Percentiles rank a stretch among this genome's conserved stretches.
Evolutionary conservation across 768 basidiomycete genomes (phyloP).

Genomic region (Collybiopsis confluens): DNA sequence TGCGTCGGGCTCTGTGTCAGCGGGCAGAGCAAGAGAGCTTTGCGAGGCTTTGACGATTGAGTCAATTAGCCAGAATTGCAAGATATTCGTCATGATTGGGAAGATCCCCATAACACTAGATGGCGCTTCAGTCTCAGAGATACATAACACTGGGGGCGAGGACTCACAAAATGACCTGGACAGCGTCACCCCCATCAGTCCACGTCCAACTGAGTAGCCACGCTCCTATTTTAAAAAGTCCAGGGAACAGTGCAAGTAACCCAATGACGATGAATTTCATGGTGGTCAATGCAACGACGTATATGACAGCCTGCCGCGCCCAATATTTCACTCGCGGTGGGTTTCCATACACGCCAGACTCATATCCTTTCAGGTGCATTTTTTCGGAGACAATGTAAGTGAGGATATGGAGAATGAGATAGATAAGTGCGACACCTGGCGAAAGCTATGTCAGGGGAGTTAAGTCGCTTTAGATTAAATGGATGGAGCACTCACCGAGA

Average conservation of each 20-base stretch:
- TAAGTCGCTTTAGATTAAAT: neutral
- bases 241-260: slow-evolving; percentile 67
- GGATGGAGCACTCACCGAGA: slow-evolving; percentile 51
- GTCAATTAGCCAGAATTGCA: slow-evolving; percentile 96
- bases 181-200: slow-evolving; percentile 53
- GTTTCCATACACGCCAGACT: slow-evolving; percentile 83
- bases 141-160: neutral
- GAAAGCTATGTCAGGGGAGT: slow-evolving; percentile 2
- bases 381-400: slow-evolving; percentile 64
- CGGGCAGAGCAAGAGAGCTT: slow-evolving; percentile 31
- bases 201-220: slow-evolving; percentile 81
- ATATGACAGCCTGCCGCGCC: slow-evolving; percentile 75
- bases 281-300: slow-evolving; percentile 70
- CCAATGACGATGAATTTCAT: slow-evolving; percentile 93
- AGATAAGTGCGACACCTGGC: slow-evolving; percentile 80
- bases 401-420: slow-evolving; percentile 59
- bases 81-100: slow-evolving; percentile 81
- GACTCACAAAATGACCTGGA: slow-evolving; percentile 81
- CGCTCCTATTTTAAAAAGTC: slow-evolving; percentile 71
- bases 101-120: slow-evolving; percentile 85
- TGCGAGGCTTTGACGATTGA: slow-evolving; percentile 80
- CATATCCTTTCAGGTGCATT: slow-evolving; percentile 68
- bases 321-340: slow-evolving; percentile 76
- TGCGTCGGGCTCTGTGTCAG: slow-evolving; percentile 34
- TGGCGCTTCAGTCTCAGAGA: neutral